Evolutionary conservation across 179 eudicot species (phyloP).

Genomic region (Drosera spatulata): DNA sequence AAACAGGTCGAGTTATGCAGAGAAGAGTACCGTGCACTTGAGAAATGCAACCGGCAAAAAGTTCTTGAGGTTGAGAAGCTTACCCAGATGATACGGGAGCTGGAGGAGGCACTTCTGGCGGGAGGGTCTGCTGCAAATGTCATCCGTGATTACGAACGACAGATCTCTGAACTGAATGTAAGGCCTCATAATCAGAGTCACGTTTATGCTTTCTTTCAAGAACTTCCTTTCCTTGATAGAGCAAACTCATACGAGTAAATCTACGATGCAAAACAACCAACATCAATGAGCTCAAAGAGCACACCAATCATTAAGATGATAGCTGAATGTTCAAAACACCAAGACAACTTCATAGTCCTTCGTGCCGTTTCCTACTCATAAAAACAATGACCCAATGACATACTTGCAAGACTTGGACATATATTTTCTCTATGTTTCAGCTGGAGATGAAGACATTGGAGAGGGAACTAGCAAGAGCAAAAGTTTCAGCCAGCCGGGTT

Average conservation of each 20-base stretch:
- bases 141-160: slow-evolving; percentile 63
- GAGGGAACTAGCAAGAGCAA: slow-evolving; percentile 90
- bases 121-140: slow-evolving; percentile 83
- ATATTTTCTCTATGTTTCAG: slow-evolving; percentile 12
- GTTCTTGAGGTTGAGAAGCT: slow-evolving; percentile 88
- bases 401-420: too few relatives aligned
- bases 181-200: not conserved
- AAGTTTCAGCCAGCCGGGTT: slow-evolving; percentile 84
- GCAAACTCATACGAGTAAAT: too few relatives aligned
- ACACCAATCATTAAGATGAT: too few relatives aligned
- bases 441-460: slow-evolving; percentile 84
- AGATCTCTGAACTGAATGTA: slow-evolving; percentile 64
- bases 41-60: slow-evolving; percentile 78
- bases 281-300: too few relatives aligned
- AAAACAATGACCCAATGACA: too few relatives aligned
- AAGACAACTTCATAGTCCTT: too few relatives aligned
- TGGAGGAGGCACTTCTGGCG: slow-evolving; percentile 84
- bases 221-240: too few relatives aligned
- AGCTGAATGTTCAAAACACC: too few relatives aligned
- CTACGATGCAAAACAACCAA: too few relatives aligned
- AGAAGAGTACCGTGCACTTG: slow-evolving; percentile 82
- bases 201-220: not conserved
- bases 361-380: too few relatives aligned
- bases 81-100: slow-evolving; percentile 61
- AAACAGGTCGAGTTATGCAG: slow-evolving; percentile 86